Conservation (phyloP, 2,329 filamentous ascomycete species). For the Fusarium illudens region DNA sequence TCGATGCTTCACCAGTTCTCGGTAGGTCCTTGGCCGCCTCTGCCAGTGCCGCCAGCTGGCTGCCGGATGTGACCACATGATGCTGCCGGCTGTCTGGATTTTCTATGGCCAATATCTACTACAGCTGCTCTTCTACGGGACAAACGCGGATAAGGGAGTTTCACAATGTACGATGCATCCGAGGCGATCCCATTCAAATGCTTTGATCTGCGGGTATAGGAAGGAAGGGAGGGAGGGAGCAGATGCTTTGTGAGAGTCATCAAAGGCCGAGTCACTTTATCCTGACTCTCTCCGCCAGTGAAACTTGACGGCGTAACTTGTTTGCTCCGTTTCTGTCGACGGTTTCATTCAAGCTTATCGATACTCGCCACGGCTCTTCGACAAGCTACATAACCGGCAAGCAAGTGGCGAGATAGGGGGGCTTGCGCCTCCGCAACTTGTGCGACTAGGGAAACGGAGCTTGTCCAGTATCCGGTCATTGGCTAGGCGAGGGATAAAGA, state of each 20-base stretch:
- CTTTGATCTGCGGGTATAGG: neutral
- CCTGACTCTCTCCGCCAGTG: neutral
- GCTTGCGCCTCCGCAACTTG: conserved; percentile 22
- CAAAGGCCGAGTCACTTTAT: neutral
- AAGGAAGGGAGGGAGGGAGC: neutral
- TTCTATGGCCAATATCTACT: no score
- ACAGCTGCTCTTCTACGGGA: neutral
- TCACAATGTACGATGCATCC: conserved; percentile 32
- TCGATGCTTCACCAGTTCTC: conserved; percentile 17
- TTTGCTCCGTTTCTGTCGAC: neutral
- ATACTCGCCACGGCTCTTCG: neutral
- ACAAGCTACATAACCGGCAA: neutral
- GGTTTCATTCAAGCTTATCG: neutral
- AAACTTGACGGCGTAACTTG: neutral
- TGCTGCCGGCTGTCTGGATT: neutral
- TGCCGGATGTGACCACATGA: conserved; percentile 26
- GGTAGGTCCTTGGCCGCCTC: neutral
- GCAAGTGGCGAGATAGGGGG: neutral
- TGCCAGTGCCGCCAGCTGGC: conserved; percentile 35
- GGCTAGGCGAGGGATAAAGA: neutral
- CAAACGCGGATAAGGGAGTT: conserved; percentile 25
- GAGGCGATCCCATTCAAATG: conserved; percentile 12
- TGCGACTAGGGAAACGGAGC: conserved; percentile 21
- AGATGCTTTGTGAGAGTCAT: neutral
- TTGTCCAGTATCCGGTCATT: conserved; percentile 4